Base-by-base conservation (phyloP, 139 green algal species). In the Micractinium conductrix region DNA sequence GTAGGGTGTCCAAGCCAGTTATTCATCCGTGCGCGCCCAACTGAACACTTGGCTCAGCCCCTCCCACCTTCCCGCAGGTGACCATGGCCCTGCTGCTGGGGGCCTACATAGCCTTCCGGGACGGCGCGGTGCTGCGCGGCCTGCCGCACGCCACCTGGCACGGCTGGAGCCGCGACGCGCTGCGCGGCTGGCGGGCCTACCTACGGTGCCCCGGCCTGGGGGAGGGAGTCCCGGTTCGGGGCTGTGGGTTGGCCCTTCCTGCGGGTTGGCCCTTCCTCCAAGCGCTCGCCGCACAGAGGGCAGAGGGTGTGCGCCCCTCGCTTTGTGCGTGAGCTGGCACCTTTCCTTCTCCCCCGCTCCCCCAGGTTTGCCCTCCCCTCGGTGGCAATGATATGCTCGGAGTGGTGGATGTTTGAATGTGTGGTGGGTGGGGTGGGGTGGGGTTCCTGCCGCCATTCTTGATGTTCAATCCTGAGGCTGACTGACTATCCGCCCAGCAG, bases 121-220 rank as follows among this genome's bases (percentile, higher is more conserved):
- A 44, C 86, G 92, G 50, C 87, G 92, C 26, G 19, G 26, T 28
- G 68, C 92, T 28, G 92, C 90, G 16, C 88, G 86, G 48, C 85
- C 88, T 12, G 84, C 93, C 68, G 93, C 92, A 81, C 91, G 92
- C 62, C 93, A 90, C 45, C 63, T 92, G 80, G 93, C 93, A 79
- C 92, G 93, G 93, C 26, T 85, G 50, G 73, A 38, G 80, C 80
- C 5, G 44, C 92, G 87, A 62, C 33, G 55, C 42, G 95, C 94
- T 90, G 93, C 24, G 14, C 24, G 55, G 70, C 70, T 78, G 70
- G 70, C 70, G 42, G 28, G 24, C 42, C 10, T 78, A 78, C 70
- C 70, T 72, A 14, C 14, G 65, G 65, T 72, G 65, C 4, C 12
- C 14, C 16, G 48, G 48, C 48, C 12, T 58, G 16, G 10, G 16